A percentile compares a stretch with the other conserved stretches of the same genome.
phyloP scores from a whole-genome alignment of 805 yeast genomes.

The Cyberlindnera mycetangii region DNA sequence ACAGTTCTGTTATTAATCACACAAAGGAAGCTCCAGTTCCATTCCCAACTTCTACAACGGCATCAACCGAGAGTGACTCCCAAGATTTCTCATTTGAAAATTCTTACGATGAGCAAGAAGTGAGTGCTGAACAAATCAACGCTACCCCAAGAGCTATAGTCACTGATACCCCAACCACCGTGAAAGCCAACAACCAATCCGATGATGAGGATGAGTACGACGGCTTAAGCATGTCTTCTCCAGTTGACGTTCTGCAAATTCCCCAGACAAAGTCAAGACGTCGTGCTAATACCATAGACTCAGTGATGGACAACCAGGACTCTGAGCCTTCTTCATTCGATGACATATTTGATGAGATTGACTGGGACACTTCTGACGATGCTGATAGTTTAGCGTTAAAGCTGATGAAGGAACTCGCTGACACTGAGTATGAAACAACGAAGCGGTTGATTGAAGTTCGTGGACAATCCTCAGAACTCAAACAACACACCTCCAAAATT shows the following conservation, averaged over 20 bases:
- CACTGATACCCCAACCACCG: constrained; percentile 17
- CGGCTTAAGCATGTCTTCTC: constrained; percentile 17
- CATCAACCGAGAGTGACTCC: constrained; percentile 1
- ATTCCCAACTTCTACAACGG: constrained; percentile 1
- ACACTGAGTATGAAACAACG: constrained; percentile 61
- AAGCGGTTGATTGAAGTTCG: constrained; percentile 51
- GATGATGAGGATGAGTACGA: constrained; percentile 23
- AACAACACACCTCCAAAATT: constrained; percentile 41
- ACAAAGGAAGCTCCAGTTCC: constrained; percentile 1
- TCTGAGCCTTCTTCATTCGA: constrained; percentile 36
- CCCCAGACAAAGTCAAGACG: constrained; percentile 13
- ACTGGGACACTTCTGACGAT: constrained; percentile 72
- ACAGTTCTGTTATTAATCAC: constrained; percentile 5
- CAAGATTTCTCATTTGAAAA: constrained; percentile 23
- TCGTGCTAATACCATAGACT: constrained; percentile 30
- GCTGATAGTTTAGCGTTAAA: constrained; percentile 55
- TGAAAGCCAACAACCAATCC: constrained; percentile 13
- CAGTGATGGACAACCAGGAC: constrained; percentile 32
- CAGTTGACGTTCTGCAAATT: constrained; percentile 5
- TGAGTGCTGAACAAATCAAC: constrained; percentile 11
- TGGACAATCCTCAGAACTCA: constrained; percentile 40
- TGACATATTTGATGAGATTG: constrained; percentile 72
- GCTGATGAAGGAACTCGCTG: constrained; percentile 55
- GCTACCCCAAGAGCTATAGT: constrained; percentile 6
- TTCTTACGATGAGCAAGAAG: constrained; percentile 15